Base-by-base conservation (phyloP, 2,329 filamentous ascomycete genomes). In the Lachnellula cervina region DNA sequence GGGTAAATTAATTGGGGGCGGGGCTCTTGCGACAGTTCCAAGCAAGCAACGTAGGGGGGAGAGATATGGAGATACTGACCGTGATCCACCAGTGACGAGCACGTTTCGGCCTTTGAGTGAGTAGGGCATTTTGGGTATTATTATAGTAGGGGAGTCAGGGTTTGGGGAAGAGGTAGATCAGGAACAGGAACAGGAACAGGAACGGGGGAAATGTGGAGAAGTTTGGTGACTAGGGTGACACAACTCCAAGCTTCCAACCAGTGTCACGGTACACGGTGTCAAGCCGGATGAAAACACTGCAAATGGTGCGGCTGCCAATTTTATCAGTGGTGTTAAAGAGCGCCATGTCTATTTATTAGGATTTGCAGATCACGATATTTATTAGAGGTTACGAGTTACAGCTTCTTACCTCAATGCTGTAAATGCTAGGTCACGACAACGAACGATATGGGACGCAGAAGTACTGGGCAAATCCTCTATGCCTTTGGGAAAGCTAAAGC, bases 1-100 rank as follows among this genome's bases (percentile, higher is more conserved):
- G 23, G 50, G 50, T 35, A 44, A 23, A 25, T 17, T 7, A 1
- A 21, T 19, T 21, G 38, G 45, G 11, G 5, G 34, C 47, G 25
- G 32, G 19, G 17, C 47, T 37, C 21, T 46, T 51, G 44, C 19
- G 23, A 21, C n/a, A 16, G 14, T 34, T 4, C 23, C 11, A 14
- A 4, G 16, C 16, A 16, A 8, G 16, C 16, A 16, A 8, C 23
- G 2, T 8, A n/a, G 47, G 19, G 45, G 21, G 42, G 19, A 34
- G 32, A 35, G 32, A 34, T 35, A 43, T 28, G 11, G 34, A 37
- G 11, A 42, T 13, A 66, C 74, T 60, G 72, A 86, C 83, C 82
- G 76, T 46, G 82, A 84, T 47, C 81, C 83, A 45, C 81, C 84
- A 0, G 83, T 87, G 21, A 88, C 75, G 16, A 88, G 76, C 28